phyloP scores from a whole-genome alignment of 1,139 yeast species.

The Geotrichum carabidarum region DNA sequence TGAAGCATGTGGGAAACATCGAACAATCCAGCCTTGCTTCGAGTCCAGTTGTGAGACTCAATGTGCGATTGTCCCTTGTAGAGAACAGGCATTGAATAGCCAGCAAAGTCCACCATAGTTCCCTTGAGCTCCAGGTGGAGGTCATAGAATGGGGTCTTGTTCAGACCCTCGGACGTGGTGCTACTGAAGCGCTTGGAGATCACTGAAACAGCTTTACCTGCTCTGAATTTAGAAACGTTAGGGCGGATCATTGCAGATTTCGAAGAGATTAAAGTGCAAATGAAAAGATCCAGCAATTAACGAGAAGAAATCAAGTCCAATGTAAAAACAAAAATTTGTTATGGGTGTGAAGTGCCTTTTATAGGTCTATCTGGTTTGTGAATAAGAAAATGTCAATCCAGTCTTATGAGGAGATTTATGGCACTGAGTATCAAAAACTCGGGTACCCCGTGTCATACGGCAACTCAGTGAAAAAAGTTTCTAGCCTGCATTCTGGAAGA shows the following conservation, averaged over 20 bases:
- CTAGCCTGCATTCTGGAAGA: no score
- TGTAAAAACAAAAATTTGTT: constrained; percentile 7
- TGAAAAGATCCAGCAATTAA: constrained; percentile 17
- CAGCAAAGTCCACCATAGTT: constrained; percentile 93
- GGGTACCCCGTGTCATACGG: background rate
- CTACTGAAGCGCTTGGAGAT: constrained; percentile 16
- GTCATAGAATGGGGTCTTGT: constrained; percentile 75
- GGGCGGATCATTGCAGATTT: constrained; percentile 8
- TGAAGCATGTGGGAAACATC: constrained; percentile 98
- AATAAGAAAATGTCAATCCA: no score
- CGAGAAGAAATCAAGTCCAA: constrained; percentile 11
- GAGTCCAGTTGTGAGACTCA: constrained; percentile 92
- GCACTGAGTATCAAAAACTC: constrained; percentile 2
- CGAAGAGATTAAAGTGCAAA: background rate
- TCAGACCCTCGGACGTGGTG: constrained; percentile 15
- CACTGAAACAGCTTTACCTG: background rate
- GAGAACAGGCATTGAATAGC: constrained; percentile 88
- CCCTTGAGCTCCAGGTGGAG: constrained; percentile 76
- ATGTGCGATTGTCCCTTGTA: constrained; percentile 79
- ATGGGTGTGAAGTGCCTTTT: constrained; percentile 4
- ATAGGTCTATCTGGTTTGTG: background rate
- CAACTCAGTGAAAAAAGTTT: constrained; percentile 1
- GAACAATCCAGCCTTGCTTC: constrained; percentile 79
- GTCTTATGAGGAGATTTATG: background rate
- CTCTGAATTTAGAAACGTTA: constrained; percentile 1